Conservation (phyloP, 2,329 filamentous ascomycete species). For the Fusarium penzigii region DNA sequence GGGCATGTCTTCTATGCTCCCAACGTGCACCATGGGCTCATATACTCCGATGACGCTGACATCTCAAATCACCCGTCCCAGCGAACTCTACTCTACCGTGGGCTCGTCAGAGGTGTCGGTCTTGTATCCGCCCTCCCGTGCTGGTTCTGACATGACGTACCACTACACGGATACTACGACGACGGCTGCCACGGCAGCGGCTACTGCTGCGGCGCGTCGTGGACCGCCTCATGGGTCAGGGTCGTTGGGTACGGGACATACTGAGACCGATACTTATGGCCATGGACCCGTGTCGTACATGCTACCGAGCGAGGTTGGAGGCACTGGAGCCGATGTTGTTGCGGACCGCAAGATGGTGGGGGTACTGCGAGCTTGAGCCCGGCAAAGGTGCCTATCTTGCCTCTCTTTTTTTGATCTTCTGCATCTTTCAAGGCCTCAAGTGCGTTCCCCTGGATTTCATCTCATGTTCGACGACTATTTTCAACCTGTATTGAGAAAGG, state of each 20-base stretch:
- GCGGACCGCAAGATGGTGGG: conserved; percentile 20
- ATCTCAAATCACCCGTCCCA: conserved; percentile 17
- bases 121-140: conserved; percentile 5
- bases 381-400: background rate
- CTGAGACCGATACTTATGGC: conserved; percentile 7
- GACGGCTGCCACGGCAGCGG: conserved; percentile 12
- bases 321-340: conserved; percentile 5
- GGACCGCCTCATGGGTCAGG: conserved; percentile 8
- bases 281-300: conserved; percentile 20
- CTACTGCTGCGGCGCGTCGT: conserved; percentile 12
- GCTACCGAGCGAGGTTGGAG: conserved; percentile 17
- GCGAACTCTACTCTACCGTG: conserved; percentile 21
- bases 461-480: no score
- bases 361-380: conserved; percentile 15
- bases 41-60: conserved; percentile 18
- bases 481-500: no score
- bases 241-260: conserved; percentile 14
- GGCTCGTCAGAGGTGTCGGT: conserved; percentile 14
- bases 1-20: conserved; percentile 8
- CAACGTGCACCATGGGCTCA: conserved; percentile 9
- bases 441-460: no score
- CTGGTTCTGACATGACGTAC: conserved; percentile 30
- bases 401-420: background rate
- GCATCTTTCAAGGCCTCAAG: no score
- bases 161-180: conserved; percentile 34